Evolutionary conservation across 495 filamentous ascomycete species (phyloP).

Genomic region (Penicillium paradoxum): DNA sequence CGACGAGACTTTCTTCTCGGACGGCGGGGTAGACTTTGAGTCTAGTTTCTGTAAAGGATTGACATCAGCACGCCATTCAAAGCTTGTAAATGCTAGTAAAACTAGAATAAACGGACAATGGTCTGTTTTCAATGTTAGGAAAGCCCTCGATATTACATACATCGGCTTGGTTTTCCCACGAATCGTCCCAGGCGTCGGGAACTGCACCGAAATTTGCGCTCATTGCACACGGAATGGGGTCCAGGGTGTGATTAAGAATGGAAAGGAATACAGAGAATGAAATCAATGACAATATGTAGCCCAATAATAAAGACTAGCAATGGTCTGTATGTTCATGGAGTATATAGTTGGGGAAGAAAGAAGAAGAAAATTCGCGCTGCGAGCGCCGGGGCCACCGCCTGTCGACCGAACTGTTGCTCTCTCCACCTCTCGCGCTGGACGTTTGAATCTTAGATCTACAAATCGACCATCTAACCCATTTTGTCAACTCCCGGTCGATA

Average conservation of each 20-base stretch:
- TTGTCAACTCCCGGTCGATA: conserved; percentile 1
- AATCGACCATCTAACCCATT: neutral
- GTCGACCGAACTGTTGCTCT: conserved; percentile 7
- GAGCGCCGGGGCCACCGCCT: conserved; percentile 26
- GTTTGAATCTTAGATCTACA: conserved; percentile 1
- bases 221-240: conserved; percentile 35
- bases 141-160: conserved; percentile 32
- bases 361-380: conserved; percentile 23
- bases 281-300: neutral
- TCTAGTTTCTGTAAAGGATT: conserved; percentile 33
- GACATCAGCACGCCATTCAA: conserved; percentile 10
- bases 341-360: conserved; percentile 13
- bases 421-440: conserved; percentile 12
- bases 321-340: conserved; percentile 9
- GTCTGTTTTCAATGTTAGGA: neutral
- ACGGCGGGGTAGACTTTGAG: conserved; percentile 29
- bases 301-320: conserved; percentile 1
- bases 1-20: conserved; percentile 45
- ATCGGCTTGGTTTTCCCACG: conserved; percentile 80
- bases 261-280: neutral
- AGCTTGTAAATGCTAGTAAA: neutral
- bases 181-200: conserved; percentile 86
- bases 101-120: neutral
- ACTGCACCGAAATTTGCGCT: conserved; percentile 44
- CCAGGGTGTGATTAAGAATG: neutral